These are phyloP conservation scores for Phytophthora melonis DNA, from an alignment of 352 stramenopile genomes.

Conservation along the genomic window DNA sequence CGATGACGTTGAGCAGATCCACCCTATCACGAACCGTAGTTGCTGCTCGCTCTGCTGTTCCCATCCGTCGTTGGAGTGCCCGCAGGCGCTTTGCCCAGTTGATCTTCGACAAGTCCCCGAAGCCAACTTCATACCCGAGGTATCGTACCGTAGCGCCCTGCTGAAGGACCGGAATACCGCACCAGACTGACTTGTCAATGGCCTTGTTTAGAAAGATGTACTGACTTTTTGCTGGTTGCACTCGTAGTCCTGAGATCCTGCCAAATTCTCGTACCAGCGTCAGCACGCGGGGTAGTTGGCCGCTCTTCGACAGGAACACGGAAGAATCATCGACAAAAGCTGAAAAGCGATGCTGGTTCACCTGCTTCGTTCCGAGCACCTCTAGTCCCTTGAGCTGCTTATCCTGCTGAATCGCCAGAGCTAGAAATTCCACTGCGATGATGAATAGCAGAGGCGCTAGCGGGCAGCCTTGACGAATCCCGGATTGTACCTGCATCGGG, in stretches of 20 bases:
- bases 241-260: background rate
- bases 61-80: too few relatives aligned
- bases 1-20: too few relatives aligned
- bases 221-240: background rate
- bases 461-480: slow-evolving; percentile 1
- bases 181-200: background rate
- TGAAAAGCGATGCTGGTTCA: background rate
- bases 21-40: too few relatives aligned
- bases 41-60: too few relatives aligned
- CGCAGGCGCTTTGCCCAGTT: too few relatives aligned
- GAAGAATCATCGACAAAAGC: slow-evolving; percentile 8
- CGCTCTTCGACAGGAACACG: background rate
- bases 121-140: slow-evolving; percentile 8
- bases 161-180: background rate
- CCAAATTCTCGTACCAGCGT: background rate
- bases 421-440: slow-evolving; percentile 4
- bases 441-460: slow-evolving; percentile 3
- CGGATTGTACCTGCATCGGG: background rate
- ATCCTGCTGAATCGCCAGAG: background rate
- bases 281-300: background rate
- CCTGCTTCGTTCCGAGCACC: too few relatives aligned
- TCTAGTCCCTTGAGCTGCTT: background rate
- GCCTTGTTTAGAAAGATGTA: slow-evolving; percentile 5
- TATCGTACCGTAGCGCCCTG: background rate
- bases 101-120: background rate